Base-by-base conservation (phyloP, 31 red algal species). In the Pterothamnion heteromorphum region DNA sequence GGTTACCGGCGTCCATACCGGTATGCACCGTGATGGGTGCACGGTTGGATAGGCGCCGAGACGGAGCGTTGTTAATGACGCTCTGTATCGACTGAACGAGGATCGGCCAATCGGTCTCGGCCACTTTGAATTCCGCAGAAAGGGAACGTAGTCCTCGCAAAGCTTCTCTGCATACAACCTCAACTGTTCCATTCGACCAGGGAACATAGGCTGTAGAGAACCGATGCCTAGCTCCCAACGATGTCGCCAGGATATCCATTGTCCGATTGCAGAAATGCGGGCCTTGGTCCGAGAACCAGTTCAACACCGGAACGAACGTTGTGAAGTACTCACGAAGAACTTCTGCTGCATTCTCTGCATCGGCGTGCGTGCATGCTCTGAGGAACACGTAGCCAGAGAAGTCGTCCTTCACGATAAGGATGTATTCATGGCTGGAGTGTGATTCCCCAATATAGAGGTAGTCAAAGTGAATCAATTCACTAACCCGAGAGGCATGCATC, bases 141-240 rank as follows among this genome's bases (percentile, higher is more conserved):
- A 74, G 74, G n/a, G 87, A 28, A 24, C 4, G 58, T 33, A 90
- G 24, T 0, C 36, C 91, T n/a, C 91, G 0, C 18, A 92, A 31
- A 57, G 72, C 80, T 44, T 92, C 3, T 9, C 71, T 87, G 20
- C 91, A 92, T 2, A 92, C 91, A 4, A 0, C 3, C 36, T 88
- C 0, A 0, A 92, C 91, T 30, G 91, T 92, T 43, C 82, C 84
- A 88, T 92, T 87, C 36, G 80, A 38, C 91, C 91, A 92, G 3
- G 91, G 81, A 22, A 87, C 81, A 38, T 92, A 92, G 3, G 91
- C 14, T 28, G 91, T 92, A 37, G 91, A 88, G 81, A 92, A 92
- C 2, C 43, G 0, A 35, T 92, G 91, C 14, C 31, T 85, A 18
- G 81, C 34, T n/a, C 80, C 81, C 2, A 92, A 9, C 4, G 34